Base-by-base conservation (phyloP, 257 asterid species). In the Cruciata laevipes region DNA sequence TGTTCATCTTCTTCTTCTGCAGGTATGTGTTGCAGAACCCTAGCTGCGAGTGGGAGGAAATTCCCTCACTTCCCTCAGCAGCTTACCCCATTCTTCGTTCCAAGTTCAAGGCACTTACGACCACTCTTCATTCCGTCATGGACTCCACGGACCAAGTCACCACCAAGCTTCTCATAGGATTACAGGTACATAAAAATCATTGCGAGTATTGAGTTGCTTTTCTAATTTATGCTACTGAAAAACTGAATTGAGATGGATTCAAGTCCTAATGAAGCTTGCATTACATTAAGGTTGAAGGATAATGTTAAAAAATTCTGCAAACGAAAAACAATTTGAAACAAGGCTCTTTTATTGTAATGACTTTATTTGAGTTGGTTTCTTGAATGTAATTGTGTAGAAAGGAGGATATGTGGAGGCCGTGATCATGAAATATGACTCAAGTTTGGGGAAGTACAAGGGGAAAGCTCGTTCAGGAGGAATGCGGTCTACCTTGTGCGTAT, bases 401-500 rank as follows among this genome's bases (percentile, higher is more conserved):
- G 99, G 96, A 73, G 95, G 84, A 73, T 87, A 79, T 77, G 87
- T 88, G 71, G 99, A 94, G 85, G 96, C 91, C 71, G 99, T 94
- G 71, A 86, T 90, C 66, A 94, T 94, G 99, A 84, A 92, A 79
- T 94, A 94, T 61, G 99, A 94, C 78, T 25, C 95, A 1, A 82
- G 96, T 38, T 72, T 94, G 82, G 99, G 99, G 57, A 84, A 67
- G 74, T 83, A 76, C 63, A 85, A 81, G 44, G 99, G 96, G 61
- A 86, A 94, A 79, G 95, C 95, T 81, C 97, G 99, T 70, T 83
- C 92, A 23, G 99, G 99, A 10, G 99, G 99, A 66, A 81, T 70
- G 25, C 86, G 99, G 77, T 88, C 99, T 67, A 94, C 99, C 55
- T 81, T 94, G 86, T 94, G 99, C 74, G 63, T 94, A 74, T 94